Evolutionary conservation across 2,329 filamentous ascomycete genomes (phyloP).

Genomic region (Microsporum audouinii): DNA sequence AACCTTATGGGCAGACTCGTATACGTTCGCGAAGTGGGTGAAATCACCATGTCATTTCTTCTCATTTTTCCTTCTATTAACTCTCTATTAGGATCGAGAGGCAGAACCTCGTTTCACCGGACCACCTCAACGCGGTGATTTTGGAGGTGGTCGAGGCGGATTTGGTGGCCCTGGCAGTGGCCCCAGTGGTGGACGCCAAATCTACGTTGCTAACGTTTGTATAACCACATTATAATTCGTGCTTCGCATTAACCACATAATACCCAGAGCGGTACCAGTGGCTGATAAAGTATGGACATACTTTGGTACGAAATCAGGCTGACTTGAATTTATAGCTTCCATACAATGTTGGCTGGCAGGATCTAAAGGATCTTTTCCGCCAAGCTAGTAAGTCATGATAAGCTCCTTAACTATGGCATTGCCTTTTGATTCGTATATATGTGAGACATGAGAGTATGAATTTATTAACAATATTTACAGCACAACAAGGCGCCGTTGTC

Average conservation of each 20-base stretch:
- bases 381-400: conserved; percentile 67
- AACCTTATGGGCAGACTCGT: conserved; percentile 97
- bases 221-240: conserved; percentile 24
- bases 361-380: conserved; percentile 95
- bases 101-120: conserved; percentile 92
- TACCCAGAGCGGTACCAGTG: neutral
- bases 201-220: conserved; percentile 98
- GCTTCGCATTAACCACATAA: neutral
- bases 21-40: conserved; percentile 84
- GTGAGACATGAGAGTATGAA: neutral
- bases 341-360: conserved; percentile 96
- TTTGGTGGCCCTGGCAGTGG: conserved; percentile 40
- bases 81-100: conserved; percentile 69
- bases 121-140: conserved; percentile 55
- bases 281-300: neutral
- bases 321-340: conserved; percentile 58
- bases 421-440: neutral
- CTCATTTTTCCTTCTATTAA: conserved; percentile 8
- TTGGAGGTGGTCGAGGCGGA: conserved; percentile 44
- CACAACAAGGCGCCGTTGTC: conserved; percentile 61
- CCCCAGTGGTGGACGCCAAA: conserved; percentile 63
- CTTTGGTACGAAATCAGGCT: conserved; percentile 19
- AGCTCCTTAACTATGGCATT: neutral
- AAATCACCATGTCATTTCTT: neutral
- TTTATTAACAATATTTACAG: conserved; percentile 29